Evolutionary conservation across 2,329 filamentous ascomycete genomes (phyloP).

Genomic region (Talaromyces atroroseus): DNA sequence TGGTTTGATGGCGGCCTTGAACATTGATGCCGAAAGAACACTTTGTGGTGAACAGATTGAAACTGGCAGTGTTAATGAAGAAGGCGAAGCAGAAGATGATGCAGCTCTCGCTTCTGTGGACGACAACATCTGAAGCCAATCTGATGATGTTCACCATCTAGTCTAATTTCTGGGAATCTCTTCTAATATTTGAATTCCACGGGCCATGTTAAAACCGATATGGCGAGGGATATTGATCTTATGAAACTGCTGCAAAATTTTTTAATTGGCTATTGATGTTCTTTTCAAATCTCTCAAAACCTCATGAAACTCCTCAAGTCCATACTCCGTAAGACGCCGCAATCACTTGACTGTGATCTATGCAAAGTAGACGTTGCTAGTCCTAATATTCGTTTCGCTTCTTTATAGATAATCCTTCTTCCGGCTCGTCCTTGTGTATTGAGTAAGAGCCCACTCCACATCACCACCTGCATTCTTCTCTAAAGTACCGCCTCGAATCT

Average conservation of each 20-base stretch:
- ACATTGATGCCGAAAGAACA: conserved; percentile 14
- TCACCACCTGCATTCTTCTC: conserved; percentile 89
- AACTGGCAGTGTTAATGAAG: not conserved
- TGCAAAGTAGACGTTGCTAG: conserved; percentile 6
- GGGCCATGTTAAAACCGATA: not conserved
- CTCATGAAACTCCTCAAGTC: not conserved
- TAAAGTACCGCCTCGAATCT: conserved; percentile 83
- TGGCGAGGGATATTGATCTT: not conserved
- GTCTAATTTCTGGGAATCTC: not conserved
- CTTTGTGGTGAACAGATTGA: not conserved
- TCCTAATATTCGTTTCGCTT: not conserved
- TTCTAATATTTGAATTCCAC: not conserved
- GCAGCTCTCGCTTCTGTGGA: not conserved
- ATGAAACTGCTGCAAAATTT: not conserved
- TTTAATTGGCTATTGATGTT: not conserved
- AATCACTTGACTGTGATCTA: conserved; percentile 7
- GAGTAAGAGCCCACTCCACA: conserved; percentile 91
- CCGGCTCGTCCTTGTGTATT: conserved; percentile 85
- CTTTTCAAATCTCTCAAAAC: not conserved
- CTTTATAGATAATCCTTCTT: conserved; percentile 88
- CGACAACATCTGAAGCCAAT: not conserved
- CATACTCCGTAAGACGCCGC: conserved; percentile 10
- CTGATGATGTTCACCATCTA: not conserved
- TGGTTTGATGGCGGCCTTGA: conserved; percentile 20
- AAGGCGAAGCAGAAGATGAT: not conserved